Conservation (phyloP, 495 filamentous ascomycete species). For the Penicillium goetzii region DNA sequence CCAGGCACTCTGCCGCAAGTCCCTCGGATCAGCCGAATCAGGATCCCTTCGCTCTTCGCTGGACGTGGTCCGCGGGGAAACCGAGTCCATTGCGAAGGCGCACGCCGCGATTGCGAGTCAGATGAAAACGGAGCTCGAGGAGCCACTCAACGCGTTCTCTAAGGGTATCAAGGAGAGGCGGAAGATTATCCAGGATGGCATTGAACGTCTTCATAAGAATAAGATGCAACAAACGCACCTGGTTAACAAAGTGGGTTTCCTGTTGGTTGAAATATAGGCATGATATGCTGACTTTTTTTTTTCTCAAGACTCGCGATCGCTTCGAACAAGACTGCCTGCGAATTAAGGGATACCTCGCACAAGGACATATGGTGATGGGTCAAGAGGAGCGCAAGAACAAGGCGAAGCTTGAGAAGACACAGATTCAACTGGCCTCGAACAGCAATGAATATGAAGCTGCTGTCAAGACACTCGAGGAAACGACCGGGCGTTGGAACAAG, state of each 20-base stretch:
- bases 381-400: constrained; percentile 99
- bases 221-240: constrained; percentile 88
- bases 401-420: constrained; percentile 97
- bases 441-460: constrained; percentile 93
- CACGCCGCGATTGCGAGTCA: constrained; percentile 87
- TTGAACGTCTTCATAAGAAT: constrained; percentile 90
- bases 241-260: constrained; percentile 80
- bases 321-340: constrained; percentile 97
- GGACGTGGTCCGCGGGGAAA: constrained; percentile 83
- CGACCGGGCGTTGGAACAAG: constrained; percentile 92
- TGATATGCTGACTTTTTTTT: constrained; percentile 30
- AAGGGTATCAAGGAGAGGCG: constrained; percentile 93
- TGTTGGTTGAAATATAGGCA: not conserved
- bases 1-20: constrained; percentile 80
- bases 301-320: constrained; percentile 74
- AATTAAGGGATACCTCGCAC: constrained; percentile 97
- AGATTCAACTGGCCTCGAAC: constrained; percentile 86
- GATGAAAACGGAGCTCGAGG: constrained; percentile 97
- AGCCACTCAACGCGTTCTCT: constrained; percentile 87
- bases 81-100: constrained; percentile 92
- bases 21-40: constrained; percentile 84
- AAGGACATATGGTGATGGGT: constrained; percentile 99
- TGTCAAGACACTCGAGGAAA: constrained; percentile 92
- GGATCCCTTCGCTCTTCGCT: constrained; percentile 83
- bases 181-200: constrained; percentile 90